These are phyloP conservation scores for Globisporangium ultimum DNA, from an alignment of 352 stramenopile species.

Conservation along the genomic window DNA sequence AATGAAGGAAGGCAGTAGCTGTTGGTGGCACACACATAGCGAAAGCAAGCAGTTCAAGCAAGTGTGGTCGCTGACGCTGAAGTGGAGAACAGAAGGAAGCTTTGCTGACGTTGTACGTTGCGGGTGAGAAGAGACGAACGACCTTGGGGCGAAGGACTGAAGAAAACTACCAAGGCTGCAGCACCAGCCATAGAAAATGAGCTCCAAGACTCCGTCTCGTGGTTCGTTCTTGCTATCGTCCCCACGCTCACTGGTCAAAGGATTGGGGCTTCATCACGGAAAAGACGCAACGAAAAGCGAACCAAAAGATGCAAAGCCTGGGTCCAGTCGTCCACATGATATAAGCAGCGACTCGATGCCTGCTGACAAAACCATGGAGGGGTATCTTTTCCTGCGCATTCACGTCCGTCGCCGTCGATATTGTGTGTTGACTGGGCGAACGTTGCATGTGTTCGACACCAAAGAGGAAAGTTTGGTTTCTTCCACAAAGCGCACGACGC, in stretches of 20 bases:
- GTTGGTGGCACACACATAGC: background rate
- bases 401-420: slow-evolving; percentile 61
- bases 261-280: slow-evolving; percentile 7
- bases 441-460: slow-evolving; percentile 55
- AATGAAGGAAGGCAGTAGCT: background rate
- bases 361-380: slow-evolving; percentile 38
- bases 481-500: slow-evolving; percentile 11
- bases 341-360: background rate
- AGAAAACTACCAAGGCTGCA: background rate
- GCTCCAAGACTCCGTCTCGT: background rate
- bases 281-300: slow-evolving; percentile 15
- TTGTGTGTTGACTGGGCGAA: slow-evolving; percentile 57
- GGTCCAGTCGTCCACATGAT: background rate
- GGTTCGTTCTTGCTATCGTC: slow-evolving; percentile 18
- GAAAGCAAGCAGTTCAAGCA: background rate
- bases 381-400: slow-evolving; percentile 56
- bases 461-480: slow-evolving; percentile 32
- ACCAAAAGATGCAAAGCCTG: slow-evolving; percentile 1
- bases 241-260: slow-evolving; percentile 13
- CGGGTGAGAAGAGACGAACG: background rate
- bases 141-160: background rate
- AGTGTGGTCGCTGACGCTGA: too few relatives aligned
- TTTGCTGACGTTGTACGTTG: too few relatives aligned
- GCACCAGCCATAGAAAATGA: background rate
- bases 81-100: too few relatives aligned